Evolutionary conservation across 2,329 filamentous ascomycete species (phyloP), one percentile per base, ranked within the genome.

Genomic region (Cercospora citrullina): DNA sequence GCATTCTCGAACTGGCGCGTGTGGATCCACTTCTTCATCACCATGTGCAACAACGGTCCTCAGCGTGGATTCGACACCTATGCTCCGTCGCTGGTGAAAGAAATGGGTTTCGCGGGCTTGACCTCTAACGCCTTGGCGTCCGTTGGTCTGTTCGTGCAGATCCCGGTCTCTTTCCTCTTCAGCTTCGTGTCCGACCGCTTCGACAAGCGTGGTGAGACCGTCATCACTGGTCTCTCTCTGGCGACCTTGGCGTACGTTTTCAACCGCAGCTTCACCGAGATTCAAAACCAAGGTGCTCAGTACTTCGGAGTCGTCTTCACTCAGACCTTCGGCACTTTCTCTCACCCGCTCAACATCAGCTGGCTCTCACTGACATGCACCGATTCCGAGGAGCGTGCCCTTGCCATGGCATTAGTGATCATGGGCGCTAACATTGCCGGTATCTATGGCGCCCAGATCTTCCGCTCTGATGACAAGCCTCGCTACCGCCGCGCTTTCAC

Each of bases 391-490:
- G 84, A 87, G 71, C 79, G 86, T 60, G 85, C 86, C 0, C 79
- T 89, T 0, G 85, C 86, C 10, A 88, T 88, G 87, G 86, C 86
- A 7, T 80, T 85, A 77, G 81, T 87, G 62, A 87, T 89, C 68
- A 88, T 88, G 86, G 84, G 84, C 21, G 87, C 86, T 59, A 89
- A 89, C 71, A 85, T 85, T 28, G 86, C 86, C 0, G 86, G 86
- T 23, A 88, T 89, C 62, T 86, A 87, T 64, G 87, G 87, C 3
- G 85, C 85, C 0, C 86, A 89, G 73, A 84, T 89, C 68, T 89
- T 88, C 81, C 84, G 84, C 23, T 70, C 77, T 0, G 84, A 87
- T 63, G 85, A 87, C 71, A 76, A 75, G 55, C 85, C 85, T 0
- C 78, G 80, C 1, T 87, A 87, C 74, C 81, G 82, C 3, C 81